Percentiles rank a stretch among this genome's conserved stretches.
phyloP scores from a whole-genome alignment of 2,329 filamentous ascomycete genomes.

The Colletotrichum cordylinicola region DNA sequence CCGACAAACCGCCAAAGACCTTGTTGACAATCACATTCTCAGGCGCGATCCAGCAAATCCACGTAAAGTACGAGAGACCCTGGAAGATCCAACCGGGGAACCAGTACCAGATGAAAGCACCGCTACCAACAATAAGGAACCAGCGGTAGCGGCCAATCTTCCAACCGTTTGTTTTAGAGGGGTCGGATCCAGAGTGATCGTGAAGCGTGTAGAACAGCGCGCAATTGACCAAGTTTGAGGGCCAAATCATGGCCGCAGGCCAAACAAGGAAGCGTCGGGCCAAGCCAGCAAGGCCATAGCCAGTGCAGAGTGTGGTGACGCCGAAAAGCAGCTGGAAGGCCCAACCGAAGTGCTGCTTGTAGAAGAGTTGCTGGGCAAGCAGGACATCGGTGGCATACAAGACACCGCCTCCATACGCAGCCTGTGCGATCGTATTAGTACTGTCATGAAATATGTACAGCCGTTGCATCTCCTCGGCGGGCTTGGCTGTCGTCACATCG shows the following conservation, averaged over 20 bases:
- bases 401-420: slow-evolving; percentile 62
- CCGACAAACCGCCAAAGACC: slow-evolving; percentile 66
- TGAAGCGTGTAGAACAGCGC: slow-evolving; percentile 70
- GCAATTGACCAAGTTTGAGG: slow-evolving; percentile 63
- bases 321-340: slow-evolving; percentile 65
- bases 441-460: not conserved
- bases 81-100: slow-evolving; percentile 69
- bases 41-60: slow-evolving; percentile 67
- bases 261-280: slow-evolving; percentile 63
- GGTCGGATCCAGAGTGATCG: slow-evolving; percentile 60
- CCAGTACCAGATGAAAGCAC: slow-evolving; percentile 65
- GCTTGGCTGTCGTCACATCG: not conserved
- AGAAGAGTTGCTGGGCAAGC: slow-evolving; percentile 51
- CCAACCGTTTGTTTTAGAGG: slow-evolving; percentile 61
- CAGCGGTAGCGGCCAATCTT: slow-evolving; percentile 61
- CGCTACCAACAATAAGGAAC: slow-evolving; percentile 58
- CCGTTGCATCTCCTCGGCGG: not conserved
- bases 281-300: slow-evolving; percentile 68
- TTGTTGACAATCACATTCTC: slow-evolving; percentile 68
- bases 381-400: slow-evolving; percentile 51
- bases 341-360: slow-evolving; percentile 59
- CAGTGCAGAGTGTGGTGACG: slow-evolving; percentile 67
- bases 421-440: slow-evolving; percentile 38
- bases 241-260: slow-evolving; percentile 71
- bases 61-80: slow-evolving; percentile 66